phyloP scores from a whole-genome alignment of 371 early-diverging fungal genomes.

The Mucor mucedo region DNA sequence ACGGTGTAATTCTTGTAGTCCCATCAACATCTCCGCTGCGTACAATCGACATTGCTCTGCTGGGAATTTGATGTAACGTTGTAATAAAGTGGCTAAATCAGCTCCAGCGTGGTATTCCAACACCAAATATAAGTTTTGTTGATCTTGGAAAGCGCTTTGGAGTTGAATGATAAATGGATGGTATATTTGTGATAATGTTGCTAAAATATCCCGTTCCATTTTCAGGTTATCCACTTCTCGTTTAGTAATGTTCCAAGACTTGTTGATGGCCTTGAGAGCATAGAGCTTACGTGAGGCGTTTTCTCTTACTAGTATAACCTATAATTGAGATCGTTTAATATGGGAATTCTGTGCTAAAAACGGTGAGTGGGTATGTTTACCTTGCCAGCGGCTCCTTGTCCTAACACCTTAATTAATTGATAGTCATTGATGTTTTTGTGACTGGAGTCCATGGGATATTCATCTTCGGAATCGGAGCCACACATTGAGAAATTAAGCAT shows the following conservation, averaged over 20 bases:
- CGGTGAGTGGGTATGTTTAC: constrained; percentile 15
- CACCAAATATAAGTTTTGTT: constrained; percentile 88
- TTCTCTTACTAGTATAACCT: constrained; percentile 84
- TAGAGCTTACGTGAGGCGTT: constrained; percentile 63
- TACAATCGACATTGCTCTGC: constrained; percentile 66
- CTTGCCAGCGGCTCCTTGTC: constrained; percentile 67
- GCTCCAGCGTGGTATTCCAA: constrained; percentile 86
- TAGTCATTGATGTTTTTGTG: constrained; percentile 43
- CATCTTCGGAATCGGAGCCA: not conserved
- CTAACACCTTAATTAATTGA: constrained; percentile 60
- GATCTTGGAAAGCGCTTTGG: constrained; percentile 92
- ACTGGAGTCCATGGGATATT: not conserved
- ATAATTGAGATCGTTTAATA: not conserved
- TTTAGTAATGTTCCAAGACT: constrained; percentile 84
- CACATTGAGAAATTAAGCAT: not conserved
- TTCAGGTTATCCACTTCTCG: constrained; percentile 82
- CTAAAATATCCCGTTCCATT: constrained; percentile 53
- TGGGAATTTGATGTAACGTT: constrained; percentile 35
- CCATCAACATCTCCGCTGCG: constrained; percentile 80
- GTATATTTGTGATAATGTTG: constrained; percentile 42
- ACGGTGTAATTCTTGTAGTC: constrained; percentile 77
- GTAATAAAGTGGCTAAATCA: constrained; percentile 69
- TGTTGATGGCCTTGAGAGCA: constrained; percentile 96
- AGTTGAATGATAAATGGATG: constrained; percentile 95
- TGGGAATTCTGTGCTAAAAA: constrained; percentile 1